Conservation (phyloP, 75 land plant genomes). For the Sequoia sempervirens region DNA sequence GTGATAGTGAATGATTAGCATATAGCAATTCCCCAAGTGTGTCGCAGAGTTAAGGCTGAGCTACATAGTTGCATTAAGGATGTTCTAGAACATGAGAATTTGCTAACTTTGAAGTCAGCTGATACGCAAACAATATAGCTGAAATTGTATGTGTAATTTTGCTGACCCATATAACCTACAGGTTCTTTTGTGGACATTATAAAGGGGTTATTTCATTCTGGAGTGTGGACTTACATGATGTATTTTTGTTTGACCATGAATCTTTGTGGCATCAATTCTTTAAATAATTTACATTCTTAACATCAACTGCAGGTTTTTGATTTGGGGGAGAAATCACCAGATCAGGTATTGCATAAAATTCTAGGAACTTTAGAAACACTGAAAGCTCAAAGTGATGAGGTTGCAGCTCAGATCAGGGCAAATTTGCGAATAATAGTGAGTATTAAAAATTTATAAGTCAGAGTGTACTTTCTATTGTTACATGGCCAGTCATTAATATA, state of each 20-base stretch:
- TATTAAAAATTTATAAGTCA: neutral
- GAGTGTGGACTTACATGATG: neutral
- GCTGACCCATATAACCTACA: neutral
- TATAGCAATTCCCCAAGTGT: neutral
- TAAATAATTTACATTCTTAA: neutral
- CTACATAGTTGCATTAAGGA: too few species aligned
- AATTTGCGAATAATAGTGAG: conserved; percentile 77
- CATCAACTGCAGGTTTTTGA: conserved; percentile 65
- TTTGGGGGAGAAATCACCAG: conserved; percentile 70
- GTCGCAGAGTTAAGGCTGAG: too few species aligned
- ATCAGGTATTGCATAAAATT: conserved; percentile 52
- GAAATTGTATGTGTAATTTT: neutral
- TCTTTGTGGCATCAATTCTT: neutral
- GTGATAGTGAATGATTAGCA: neutral
- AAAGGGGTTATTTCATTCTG: neutral
- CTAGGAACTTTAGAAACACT: conserved; percentile 58
- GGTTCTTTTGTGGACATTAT: neutral
- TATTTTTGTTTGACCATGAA: neutral
- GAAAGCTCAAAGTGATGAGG: conserved; percentile 41
- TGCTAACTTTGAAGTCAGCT: neutral
- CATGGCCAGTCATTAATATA: neutral
- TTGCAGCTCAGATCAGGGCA: conserved; percentile 50
- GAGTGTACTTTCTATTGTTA: neutral
- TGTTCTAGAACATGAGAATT: too few species aligned
- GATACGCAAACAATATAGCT: neutral